These are phyloP conservation scores for Solanum gandarillasii DNA, from an alignment of 257 asterid species.

Conservation along the genomic window DNA sequence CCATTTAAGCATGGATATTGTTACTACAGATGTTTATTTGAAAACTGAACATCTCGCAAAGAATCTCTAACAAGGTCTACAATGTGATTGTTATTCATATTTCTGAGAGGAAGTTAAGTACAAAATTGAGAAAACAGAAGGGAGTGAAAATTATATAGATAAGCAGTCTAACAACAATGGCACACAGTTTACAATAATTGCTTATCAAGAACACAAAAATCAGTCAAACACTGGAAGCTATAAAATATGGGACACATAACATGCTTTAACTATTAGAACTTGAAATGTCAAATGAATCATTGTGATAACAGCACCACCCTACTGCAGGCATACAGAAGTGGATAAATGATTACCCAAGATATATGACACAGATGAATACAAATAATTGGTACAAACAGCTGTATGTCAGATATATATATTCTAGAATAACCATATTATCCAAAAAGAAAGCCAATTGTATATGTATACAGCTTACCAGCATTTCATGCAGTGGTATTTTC, in stretches of 20 bases:
- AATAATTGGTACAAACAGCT: not conserved
- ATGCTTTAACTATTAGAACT: not conserved
- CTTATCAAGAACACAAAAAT: not conserved
- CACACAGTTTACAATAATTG: not conserved
- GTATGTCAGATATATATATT: not conserved
- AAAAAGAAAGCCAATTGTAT: not conserved
- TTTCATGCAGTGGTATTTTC: constrained; percentile 70
- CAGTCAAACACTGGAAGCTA: not conserved
- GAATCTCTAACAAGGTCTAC: not conserved
- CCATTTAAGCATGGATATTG: not conserved
- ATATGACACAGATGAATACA: not conserved
- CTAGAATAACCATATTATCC: not conserved
- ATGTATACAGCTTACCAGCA: constrained; percentile 56
- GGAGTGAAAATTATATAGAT: not conserved
- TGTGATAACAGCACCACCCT: not conserved
- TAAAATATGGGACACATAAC: not conserved
- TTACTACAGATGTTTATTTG: not conserved
- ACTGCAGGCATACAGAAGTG: not conserved
- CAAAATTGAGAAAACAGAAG: not conserved
- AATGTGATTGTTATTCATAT: not conserved
- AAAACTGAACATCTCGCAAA: not conserved
- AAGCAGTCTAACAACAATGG: not conserved
- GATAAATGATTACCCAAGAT: not conserved
- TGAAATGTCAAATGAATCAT: not conserved
- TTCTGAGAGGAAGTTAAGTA: not conserved